Evolutionary conservation across 139 green algal species (phyloP), one percentile per base, ranked within the genome.

Genomic region (Spirogloea muscicola): DNA sequence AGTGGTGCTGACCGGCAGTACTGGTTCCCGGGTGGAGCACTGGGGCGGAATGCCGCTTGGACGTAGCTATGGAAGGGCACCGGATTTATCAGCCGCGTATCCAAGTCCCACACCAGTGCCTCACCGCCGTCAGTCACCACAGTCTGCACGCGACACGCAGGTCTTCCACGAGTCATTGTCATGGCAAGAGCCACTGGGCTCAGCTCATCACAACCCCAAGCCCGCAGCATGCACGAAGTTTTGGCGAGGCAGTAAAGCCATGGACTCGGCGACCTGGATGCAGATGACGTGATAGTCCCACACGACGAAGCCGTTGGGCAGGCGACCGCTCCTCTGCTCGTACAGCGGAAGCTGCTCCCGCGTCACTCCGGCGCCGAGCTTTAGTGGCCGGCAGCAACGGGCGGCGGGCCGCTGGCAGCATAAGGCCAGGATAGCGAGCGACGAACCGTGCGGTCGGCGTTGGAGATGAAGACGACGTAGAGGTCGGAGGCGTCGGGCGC

Each of bases 231-330:
- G n/a, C n/a, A n/a, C n/a, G n/a, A n/a, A n/a, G n/a, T n/a, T n/a
- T n/a, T n/a, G n/a, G n/a, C n/a, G n/a, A n/a, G n/a, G n/a, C n/a
- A n/a, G n/a, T n/a, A n/a, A n/a, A n/a, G n/a, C n/a, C n/a, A n/a
- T n/a, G 31, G 16, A 16, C 57, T 13, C 16, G 31, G 29, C 13
- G 31, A 72, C 52, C 39, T 76, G 73, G 36, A 81, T 52, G 58
- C 73, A 80, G 33, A 81, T 80, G 31, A 81, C 73, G 64, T 81
- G 73, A 39, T 81, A 81, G 65, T 81, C 73, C 73, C 73, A 81
- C 7, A 81, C 9, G 13, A 76, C 65, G 31, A 57, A 65, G n/a
- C 67, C 73, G 38, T 18, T 36, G 18, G 34, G 29, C 5, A 16
- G n/a, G n/a, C n/a, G n/a, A n/a, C n/a, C n/a, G n/a, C n/a, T n/a